Evolutionary conservation across 139 green algal species (phyloP), one percentile per base, ranked within the genome.

Genomic region (Eudorina sp.): DNA sequence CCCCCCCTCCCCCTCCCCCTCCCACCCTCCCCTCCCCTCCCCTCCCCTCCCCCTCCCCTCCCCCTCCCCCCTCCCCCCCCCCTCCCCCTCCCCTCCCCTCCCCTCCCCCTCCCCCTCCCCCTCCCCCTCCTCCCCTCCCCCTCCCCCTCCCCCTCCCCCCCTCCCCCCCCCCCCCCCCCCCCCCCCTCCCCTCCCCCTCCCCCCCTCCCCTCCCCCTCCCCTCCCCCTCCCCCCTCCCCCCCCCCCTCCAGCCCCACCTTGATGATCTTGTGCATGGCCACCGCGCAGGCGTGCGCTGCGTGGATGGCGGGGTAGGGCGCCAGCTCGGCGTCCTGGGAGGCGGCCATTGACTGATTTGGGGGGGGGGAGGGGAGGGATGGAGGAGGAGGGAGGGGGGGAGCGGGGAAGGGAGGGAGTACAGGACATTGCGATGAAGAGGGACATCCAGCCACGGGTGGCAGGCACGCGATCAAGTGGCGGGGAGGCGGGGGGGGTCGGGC

Each of bases 311-410:
- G 78, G 78, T 60, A 85, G 55, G 78, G 78, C 6, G 55, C 55
- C 55, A 85, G 53, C 58, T 85, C 78, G 34, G 78, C 78, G 38
- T 85, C 78, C 58, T 85, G 38, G 29, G 38, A 58, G 55, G 55
- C 55, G 23, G 78, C 78, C 78, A 85, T 85, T 55, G 58, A 21
- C 78, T 85, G 77, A n/a, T 5, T 27, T 14, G 27, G 45, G 43
- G 41, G 2, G 48, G 45, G 21, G 41, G 40, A 31, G 1, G 72
- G 3, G 41, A 23, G 72, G n/a, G 34, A 41, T 43, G 6, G 40
- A 27, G 25, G 29, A 27, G 46, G 3, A 43, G 73, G 46, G n/a
- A 3, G 43, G 43, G 11, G 25, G 9, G 73, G 18, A 51, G 14
- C 9, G 43, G n/a, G 25, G 19, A 51, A 18, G 40, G 41, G 45